phyloP scores from a whole-genome alignment of 108 stramenopile genomes.

The Fistulifera pelliculosa region DNA sequence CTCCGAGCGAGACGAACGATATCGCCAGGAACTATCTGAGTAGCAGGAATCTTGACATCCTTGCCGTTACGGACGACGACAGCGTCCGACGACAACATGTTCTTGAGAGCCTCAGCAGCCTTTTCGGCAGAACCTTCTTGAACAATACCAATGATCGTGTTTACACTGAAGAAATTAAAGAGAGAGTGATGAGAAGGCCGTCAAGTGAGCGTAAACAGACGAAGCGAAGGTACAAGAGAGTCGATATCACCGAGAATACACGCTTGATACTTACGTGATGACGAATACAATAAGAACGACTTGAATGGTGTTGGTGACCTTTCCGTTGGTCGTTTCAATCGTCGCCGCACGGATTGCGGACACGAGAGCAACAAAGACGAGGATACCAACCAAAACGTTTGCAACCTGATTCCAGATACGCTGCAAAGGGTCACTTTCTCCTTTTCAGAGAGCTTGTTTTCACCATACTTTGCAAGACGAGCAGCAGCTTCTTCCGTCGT shows the following conservation, averaged over 20 bases:
- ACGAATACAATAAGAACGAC: conserved; percentile 56
- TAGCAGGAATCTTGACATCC: conserved; percentile 52
- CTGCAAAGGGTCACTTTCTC: conserved; percentile 54
- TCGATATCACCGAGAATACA: neutral
- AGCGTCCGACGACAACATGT: conserved; percentile 70
- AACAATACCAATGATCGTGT: conserved; percentile 71
- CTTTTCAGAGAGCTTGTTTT: conserved; percentile 54
- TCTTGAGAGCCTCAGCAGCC: conserved; percentile 71
- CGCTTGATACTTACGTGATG: conserved; percentile 30
- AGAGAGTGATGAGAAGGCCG: neutral
- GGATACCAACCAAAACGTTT: conserved; percentile 71
- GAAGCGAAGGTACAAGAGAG: neutral
- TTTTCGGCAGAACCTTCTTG: conserved; percentile 78
- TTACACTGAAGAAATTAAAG: conserved; percentile 24
- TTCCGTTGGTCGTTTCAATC: conserved; percentile 17
- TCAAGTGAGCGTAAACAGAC: neutral
- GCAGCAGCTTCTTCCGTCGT: conserved; percentile 18
- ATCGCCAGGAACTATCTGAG: conserved; percentile 70
- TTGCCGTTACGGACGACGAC: conserved; percentile 57
- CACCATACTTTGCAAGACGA: conserved; percentile 40
- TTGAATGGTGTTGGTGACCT: conserved; percentile 49
- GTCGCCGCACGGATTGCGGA: conserved; percentile 42
- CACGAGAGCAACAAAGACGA: conserved; percentile 60
- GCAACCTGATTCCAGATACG: conserved; percentile 66
- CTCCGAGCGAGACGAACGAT: conserved; percentile 63